Percentiles rank a stretch among this genome's conserved stretches.
Conservation (phyloP, 345 rosid genomes). For the Pistacia vera region DNA sequence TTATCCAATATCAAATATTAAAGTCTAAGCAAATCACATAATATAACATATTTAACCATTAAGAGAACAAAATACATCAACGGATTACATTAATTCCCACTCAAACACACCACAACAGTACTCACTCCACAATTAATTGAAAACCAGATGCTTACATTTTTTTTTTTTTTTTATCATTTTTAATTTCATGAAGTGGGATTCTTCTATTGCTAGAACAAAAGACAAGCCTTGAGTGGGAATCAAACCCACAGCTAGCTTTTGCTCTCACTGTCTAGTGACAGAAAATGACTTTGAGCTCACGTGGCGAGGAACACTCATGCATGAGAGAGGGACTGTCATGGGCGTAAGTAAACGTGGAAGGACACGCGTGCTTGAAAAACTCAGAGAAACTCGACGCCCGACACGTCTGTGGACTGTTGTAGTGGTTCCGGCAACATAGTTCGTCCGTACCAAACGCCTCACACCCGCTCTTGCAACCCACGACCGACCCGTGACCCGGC, state of each 20-base stretch:
- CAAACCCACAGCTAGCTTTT: neutral
- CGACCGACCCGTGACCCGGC: constrained; percentile 58
- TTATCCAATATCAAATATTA: too few species aligned
- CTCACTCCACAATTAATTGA: neutral
- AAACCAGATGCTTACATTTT: neutral
- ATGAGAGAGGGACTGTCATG: constrained; percentile 84
- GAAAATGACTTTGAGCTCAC: constrained; percentile 94
- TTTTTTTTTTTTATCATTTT: neutral
- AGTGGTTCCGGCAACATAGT: constrained; percentile 80
- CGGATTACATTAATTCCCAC: too few species aligned
- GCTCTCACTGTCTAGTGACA: constrained; percentile 49
- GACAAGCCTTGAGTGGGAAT: neutral
- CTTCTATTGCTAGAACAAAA: neutral
- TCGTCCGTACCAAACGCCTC: constrained; percentile 81
- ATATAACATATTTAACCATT: too few species aligned
- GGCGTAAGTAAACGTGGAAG: constrained; percentile 82
- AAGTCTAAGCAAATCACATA: too few species aligned
- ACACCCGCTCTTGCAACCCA: constrained; percentile 92
- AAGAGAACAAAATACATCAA: too few species aligned
- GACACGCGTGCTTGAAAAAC: constrained; percentile 88
- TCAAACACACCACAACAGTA: neutral
- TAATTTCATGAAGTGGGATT: neutral
- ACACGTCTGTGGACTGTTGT: constrained; percentile 80
- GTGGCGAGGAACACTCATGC: constrained; percentile 87
- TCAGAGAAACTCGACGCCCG: constrained; percentile 62